Evolutionary conservation across 1,284 basidiomycete species (phyloP), one percentile per base, ranked within the genome.

Genomic region (Chondrostereum purpureum): DNA sequence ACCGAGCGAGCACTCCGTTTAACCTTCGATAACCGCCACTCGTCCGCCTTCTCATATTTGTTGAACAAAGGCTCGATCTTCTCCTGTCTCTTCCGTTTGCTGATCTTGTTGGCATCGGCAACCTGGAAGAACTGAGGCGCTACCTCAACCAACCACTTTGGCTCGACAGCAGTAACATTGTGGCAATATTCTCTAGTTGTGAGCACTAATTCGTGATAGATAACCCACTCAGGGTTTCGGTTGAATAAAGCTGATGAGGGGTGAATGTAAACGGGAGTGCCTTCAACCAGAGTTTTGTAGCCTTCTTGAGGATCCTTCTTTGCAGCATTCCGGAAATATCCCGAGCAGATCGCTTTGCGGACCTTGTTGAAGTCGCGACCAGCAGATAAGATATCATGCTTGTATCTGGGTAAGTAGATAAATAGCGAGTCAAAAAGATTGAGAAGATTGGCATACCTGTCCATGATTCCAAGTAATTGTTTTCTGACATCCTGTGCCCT

Each of bases 281-380:
- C 92, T 64, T 99, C 95, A 1, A 97, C 93, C 4, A 99, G 79
- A 0, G 92, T 96, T 69, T 98, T 98, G 75, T 98, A 99, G n/a
- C 94, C 89, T 67, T 92, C 86, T 65, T 91, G 82, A 3, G 86
- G 86, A 59, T 95, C 92, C 66, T 97, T 96, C 73, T 97, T 97
- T 18, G 93, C 93, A 0, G 93, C 92, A 58, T 96, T 88, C 17
- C 92, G 78, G 81, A 96, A 97, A 70, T 89, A 95, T 19, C 96
- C 95, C 11, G 92, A 95, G 58, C 92, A 96, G 50, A 99, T 98
- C 3, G 96, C 94, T 61, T 89, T 86, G 37, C 95, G 87, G 3
- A 99, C 91, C 11, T 80, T 78, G 62, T 96, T 97, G 69, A 85
- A 98, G 63, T 99, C 93, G 55, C 80, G 82, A 18, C 94, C 94